Base-by-base conservation (phyloP, 495 filamentous ascomycete species). In the Penicillium paxilli region DNA sequence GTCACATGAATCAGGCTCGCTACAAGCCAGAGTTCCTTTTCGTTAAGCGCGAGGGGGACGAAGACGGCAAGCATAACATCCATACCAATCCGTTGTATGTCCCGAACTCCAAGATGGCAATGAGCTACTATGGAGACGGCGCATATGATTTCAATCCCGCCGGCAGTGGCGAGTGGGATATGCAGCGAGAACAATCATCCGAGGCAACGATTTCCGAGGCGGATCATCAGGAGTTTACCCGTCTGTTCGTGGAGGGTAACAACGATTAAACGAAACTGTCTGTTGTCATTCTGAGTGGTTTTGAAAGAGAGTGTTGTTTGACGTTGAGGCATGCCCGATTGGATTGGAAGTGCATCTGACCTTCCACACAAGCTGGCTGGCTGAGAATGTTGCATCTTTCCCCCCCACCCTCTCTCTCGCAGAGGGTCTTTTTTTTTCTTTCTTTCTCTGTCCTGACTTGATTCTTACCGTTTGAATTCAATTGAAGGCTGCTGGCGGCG, bases 21-120 rank as follows among this genome's bases (percentile, higher is more conserved):
- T 65, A 70, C 41, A 49, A 60, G n/a, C 58, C 74, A 6, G 62
- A 70, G 17, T 71, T 61, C 48, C 69, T 72, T 52, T 67, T 65
- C 42, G 55, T 58, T 30, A 59, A 77, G 38, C 51, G 59, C 16
- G 58, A 59, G n/a, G 57, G 63, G 2, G 64, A 73, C 24, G 56
- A 62, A 11, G 58, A 48, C 24, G 61, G 52, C 17, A 69, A 63
- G 14, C 38, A 41, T 42, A 71, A 69, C n/a, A 67, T 66, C 40
- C 67, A 60, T 16, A 62, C 59, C 51, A 80, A 80, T 50, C 75
- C 75, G 19, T 57, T 80, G 26, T 64, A 69, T 35, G 59, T 55
- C 41, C 71, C 70, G n/a, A 47, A 58, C 19, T 25, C 60, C 1
- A 63, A 59, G 16, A 26, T 57, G 26, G 28, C 35, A 1, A 38